Base-by-base conservation (phyloP, 116 monocot species). In the Trichopus zeylanicus region DNA sequence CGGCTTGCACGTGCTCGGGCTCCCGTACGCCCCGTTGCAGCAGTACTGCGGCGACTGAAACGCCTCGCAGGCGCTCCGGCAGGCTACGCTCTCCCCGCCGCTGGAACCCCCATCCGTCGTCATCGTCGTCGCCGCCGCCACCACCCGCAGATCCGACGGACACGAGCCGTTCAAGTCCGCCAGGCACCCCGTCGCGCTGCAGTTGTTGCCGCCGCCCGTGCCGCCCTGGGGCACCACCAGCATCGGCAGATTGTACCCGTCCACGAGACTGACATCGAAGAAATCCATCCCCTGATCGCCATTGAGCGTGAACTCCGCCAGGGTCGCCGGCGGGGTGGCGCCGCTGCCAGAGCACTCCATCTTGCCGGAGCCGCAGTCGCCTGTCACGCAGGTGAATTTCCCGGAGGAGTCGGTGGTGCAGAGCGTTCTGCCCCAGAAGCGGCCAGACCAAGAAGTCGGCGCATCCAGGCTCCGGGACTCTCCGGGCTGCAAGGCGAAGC, bases 41-140 rank as follows among this genome's bases (percentile, higher is more conserved):
- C 88, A 93, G 66, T 78, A 93, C 82, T 94, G 64, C 19, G 82
- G 67, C 54, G 62, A 33, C 24, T 74, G 68, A 57, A 89, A 89
- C 59, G 93, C 93, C 60, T 73, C 78, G 64, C 93, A 94, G n/a
- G 93, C 93, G 60, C 93, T 94, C 70, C 62, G 65, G 64, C 86
- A 86, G 38, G 86, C 81, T 29, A 72, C 58, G 46, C 29, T 32
- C 7, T 48, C 59, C 31, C n/a, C 33, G 5, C 32, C 51, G n/a
- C 16, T 27, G 0, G 21, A 23, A n/a, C n/a, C n/a, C n/a, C n/a
- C n/a, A n/a, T n/a, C n/a, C n/a, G n/a, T n/a, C n/a, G n/a, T n/a
- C n/a, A n/a, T n/a, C n/a, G n/a, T n/a, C n/a, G n/a, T n/a, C 13
- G 16, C 28, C 0, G 18, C 26, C 38, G 49, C 24, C 8, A 31